Percentiles rank a stretch among this genome's conserved stretches.
Evolutionary conservation across 148 eudicot genomes (phyloP).

Genomic region (Nepenthes mirabilis): DNA sequence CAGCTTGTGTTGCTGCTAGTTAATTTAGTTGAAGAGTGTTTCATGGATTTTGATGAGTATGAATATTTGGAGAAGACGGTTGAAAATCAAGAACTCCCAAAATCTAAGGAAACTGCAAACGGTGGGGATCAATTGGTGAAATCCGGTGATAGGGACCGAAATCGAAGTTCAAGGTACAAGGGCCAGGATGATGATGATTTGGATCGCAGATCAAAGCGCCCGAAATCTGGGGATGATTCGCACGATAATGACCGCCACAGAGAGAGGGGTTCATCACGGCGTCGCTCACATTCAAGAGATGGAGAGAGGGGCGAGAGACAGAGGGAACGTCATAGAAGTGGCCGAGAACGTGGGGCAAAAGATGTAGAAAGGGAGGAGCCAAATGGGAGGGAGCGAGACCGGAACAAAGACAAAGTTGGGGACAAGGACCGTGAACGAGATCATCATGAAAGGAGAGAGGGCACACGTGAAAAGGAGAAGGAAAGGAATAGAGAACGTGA

Average conservation of each 20-base stretch:
- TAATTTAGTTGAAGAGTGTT: constrained; percentile 5
- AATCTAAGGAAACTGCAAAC: constrained; percentile 28
- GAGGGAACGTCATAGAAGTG: constrained; percentile 29
- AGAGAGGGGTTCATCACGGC: constrained; percentile 42
- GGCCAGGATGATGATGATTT: constrained; percentile 30
- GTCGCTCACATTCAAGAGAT: constrained; percentile 35
- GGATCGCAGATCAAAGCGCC: constrained; percentile 32
- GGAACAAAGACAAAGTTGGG: constrained; percentile 21
- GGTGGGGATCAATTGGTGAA: constrained; percentile 30
- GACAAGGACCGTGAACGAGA: constrained; percentile 31
- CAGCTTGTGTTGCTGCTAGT: background rate
- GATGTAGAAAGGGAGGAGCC: constrained; percentile 27
- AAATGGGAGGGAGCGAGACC: constrained; percentile 28
- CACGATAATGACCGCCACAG: constrained; percentile 29
- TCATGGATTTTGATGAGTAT: constrained; percentile 79
- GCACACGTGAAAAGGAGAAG: constrained; percentile 20
- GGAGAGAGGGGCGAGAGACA: constrained; percentile 42
- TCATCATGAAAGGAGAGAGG: constrained; percentile 20
- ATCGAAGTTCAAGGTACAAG: constrained; percentile 43
- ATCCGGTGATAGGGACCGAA: constrained; percentile 28
- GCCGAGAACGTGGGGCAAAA: constrained; percentile 36
- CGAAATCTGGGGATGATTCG: constrained; percentile 41
- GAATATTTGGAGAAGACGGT: constrained; percentile 68
- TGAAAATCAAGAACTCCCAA: constrained; percentile 36
- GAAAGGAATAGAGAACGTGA: constrained; percentile 22